Evolutionary conservation across 2,329 filamentous ascomycete genomes (phyloP).

Genomic region (Ilyonectria sp.): DNA sequence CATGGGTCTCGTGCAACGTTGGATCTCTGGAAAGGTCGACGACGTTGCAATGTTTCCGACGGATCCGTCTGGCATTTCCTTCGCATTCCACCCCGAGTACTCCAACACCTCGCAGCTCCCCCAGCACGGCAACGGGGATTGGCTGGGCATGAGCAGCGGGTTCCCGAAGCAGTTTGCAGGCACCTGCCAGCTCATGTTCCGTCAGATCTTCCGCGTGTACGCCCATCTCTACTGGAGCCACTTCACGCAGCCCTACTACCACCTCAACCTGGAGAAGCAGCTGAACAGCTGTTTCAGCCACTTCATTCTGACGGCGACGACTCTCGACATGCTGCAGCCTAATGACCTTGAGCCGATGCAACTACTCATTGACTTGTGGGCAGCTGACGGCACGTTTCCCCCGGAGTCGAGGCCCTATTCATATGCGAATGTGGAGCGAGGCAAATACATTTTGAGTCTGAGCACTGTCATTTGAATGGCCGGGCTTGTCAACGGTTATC

Average conservation of each 20-base stretch:
- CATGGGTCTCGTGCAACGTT: conserved; percentile 93
- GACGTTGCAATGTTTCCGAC: conserved; percentile 91
- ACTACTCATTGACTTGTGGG: conserved; percentile 90
- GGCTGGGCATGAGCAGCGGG: conserved; percentile 91
- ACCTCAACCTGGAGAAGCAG: conserved; percentile 83
- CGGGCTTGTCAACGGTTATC: not conserved
- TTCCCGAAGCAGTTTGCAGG: conserved; percentile 90
- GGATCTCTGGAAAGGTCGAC: conserved; percentile 95
- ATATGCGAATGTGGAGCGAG: conserved; percentile 67
- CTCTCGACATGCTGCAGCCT: conserved; percentile 85
- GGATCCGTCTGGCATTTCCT: conserved; percentile 78
- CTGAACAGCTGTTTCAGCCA: conserved; percentile 90
- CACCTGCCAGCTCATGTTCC: conserved; percentile 92
- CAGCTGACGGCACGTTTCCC: conserved; percentile 87
- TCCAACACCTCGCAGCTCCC: not conserved
- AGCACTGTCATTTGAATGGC: not conserved
- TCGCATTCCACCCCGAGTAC: conserved; percentile 68
- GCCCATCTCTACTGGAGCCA: conserved; percentile 97
- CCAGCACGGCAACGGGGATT: conserved; percentile 71
- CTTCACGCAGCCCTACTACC: conserved; percentile 85
- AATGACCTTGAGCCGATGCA: conserved; percentile 96
- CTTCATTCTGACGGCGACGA: conserved; percentile 84
- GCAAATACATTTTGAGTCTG: conserved; percentile 14
- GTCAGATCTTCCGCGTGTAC: conserved; percentile 98
- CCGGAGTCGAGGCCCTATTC: conserved; percentile 77